A percentile compares a stretch with the other conserved stretches of the same genome.
These are phyloP conservation scores for Penicillium verrucosum DNA, from an alignment of 2,329 filamentous ascomycete genomes.

Conservation along the genomic window DNA sequence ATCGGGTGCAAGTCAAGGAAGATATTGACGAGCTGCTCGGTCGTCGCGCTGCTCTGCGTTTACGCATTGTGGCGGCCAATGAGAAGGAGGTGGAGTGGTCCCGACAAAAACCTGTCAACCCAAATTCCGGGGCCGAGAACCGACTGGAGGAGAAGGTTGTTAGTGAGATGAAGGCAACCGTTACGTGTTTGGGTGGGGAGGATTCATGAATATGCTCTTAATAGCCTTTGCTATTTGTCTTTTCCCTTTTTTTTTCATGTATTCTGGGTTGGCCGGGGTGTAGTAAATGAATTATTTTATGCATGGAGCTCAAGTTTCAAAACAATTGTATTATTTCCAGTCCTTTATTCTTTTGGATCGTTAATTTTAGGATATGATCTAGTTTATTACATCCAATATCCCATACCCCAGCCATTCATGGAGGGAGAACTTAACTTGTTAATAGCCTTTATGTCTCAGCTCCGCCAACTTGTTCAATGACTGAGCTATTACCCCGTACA, in stretches of 20 bases:
- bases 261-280: conserved; percentile 16
- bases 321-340: neutral
- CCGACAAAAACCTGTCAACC: conserved; percentile 41
- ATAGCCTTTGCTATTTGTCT: conserved; percentile 13
- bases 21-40: conserved; percentile 80
- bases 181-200: conserved; percentile 43
- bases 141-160: conserved; percentile 74
- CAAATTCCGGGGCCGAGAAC: conserved; percentile 54
- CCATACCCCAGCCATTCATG: neutral
- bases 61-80: conserved; percentile 69
- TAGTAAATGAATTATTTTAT: conserved; percentile 12
- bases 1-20: conserved; percentile 68
- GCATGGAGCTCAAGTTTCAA: conserved; percentile 8
- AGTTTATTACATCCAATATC: neutral
- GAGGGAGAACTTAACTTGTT: neutral
- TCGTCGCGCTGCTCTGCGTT: conserved; percentile 64
- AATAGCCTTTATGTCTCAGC: neutral
- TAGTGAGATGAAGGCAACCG: conserved; percentile 59
- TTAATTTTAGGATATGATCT: neutral
- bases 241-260: conserved; percentile 3
- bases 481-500: neutral
- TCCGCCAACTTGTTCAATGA: neutral
- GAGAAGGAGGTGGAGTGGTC: conserved; percentile 66
- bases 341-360: neutral
- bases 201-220: conserved; percentile 27